phyloP scores from a whole-genome alignment of 2,329 filamentous ascomycete genomes.

The Fusarium mexicanum region DNA sequence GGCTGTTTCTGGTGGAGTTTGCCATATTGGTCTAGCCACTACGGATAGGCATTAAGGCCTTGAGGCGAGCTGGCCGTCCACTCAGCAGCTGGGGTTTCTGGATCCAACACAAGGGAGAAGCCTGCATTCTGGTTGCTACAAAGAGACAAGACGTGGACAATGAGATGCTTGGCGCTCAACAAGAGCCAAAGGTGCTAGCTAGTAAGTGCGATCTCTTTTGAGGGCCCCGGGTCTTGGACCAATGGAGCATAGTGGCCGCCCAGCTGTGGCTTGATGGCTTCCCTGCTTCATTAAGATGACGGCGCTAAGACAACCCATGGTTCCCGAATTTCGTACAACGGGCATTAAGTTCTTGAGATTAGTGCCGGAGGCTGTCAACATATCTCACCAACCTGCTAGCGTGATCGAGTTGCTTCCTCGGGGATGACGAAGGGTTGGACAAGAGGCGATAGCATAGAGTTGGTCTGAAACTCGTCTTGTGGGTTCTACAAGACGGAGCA shows the following conservation, averaged over 20 bases:
- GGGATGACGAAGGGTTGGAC: constrained; percentile 24
- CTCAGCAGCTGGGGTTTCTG: constrained; percentile 17
- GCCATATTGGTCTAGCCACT: constrained; percentile 12
- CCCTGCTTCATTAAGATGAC: constrained; percentile 12
- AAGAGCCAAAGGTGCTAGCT: constrained; percentile 2
- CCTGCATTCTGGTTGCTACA: constrained; percentile 20
- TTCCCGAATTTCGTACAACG: constrained; percentile 23
- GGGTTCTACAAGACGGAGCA: not conserved
- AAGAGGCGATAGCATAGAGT: constrained; percentile 1
- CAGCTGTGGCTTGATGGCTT: constrained; percentile 17
- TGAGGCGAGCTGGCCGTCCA: constrained; percentile 8
- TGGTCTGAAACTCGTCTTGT: not conserved
- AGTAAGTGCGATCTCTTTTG: constrained; percentile 19
- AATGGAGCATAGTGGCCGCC: constrained; percentile 20
- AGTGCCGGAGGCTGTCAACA: constrained; percentile 30
- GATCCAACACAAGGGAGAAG: constrained; percentile 26
- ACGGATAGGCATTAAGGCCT: constrained; percentile 3
- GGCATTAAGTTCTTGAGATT: constrained; percentile 10
- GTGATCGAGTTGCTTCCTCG: constrained; percentile 12
- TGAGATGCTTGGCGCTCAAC: constrained; percentile 21
- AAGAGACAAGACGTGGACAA: constrained; percentile 15
- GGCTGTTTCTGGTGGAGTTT: constrained; percentile 32
- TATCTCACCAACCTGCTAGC: constrained; percentile 16
- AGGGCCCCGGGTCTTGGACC: constrained; percentile 10
- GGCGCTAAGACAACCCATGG: constrained; percentile 29